A percentile compares a stretch with the other conserved stretches of the same genome.
Evolutionary conservation across 495 filamentous ascomycete species (phyloP).

Genomic region (Darksidea phi): DNA sequence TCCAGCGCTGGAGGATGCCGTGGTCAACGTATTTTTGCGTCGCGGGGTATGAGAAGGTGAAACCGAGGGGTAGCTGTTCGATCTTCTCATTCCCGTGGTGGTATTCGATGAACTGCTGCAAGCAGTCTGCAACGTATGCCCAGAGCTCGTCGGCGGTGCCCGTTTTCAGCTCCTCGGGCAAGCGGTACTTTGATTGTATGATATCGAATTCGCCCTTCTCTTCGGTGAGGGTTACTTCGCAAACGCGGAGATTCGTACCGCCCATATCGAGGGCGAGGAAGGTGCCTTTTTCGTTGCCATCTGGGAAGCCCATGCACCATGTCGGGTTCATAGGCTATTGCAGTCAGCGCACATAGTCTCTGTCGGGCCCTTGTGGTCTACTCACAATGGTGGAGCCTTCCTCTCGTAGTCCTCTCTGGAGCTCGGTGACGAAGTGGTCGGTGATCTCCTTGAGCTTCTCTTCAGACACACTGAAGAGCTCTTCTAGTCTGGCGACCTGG

Average conservation of each 20-base stretch:
- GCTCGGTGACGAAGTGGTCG: constrained; percentile 81
- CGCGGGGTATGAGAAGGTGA: constrained; percentile 97
- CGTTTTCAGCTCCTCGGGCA: constrained; percentile 93
- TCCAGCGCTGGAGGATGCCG: constrained; percentile 94
- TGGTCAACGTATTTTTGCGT: constrained; percentile 97
- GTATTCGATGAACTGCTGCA: constrained; percentile 91
- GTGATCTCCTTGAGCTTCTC: constrained; percentile 86
- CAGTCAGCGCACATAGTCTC: constrained; percentile 10
- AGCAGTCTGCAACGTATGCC: constrained; percentile 96
- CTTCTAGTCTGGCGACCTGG: constrained; percentile 83
- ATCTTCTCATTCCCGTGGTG: constrained; percentile 72
- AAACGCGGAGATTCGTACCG: constrained; percentile 96
- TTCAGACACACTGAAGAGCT: constrained; percentile 75
- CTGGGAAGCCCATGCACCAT: constrained; percentile 93
- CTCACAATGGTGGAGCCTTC: constrained; percentile 92
- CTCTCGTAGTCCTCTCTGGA: constrained; percentile 80
- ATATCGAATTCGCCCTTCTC: constrained; percentile 97
- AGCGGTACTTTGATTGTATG: constrained; percentile 95
- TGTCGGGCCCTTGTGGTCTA: constrained; percentile 18
- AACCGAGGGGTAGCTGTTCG: constrained; percentile 77
- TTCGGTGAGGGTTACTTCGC: constrained; percentile 87
- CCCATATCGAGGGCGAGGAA: constrained; percentile 97
- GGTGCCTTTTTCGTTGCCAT: constrained; percentile 84
- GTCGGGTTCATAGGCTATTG: constrained; percentile 95
- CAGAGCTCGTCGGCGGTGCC: constrained; percentile 90